These are phyloP conservation scores for Apiospora malaysiana DNA, from an alignment of 2,329 filamentous ascomycete genomes.

Conservation along the genomic window DNA sequence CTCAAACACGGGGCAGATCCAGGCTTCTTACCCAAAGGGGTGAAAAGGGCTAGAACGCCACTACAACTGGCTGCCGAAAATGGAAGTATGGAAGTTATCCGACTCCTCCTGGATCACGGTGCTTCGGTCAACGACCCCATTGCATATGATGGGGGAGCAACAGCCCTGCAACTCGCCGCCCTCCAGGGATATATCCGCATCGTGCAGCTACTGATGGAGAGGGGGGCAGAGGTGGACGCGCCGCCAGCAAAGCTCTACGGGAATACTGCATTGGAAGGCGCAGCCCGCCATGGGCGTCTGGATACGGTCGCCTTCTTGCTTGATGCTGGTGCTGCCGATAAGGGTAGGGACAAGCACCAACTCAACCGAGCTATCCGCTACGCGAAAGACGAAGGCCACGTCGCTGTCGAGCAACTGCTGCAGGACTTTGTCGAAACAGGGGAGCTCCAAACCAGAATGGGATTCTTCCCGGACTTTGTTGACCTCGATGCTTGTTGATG, in stretches of 20 bases:
- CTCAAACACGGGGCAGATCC: neutral
- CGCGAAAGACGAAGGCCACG: neutral
- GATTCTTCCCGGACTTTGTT: neutral
- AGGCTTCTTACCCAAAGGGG: neutral
- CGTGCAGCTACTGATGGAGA: neutral
- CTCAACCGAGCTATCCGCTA: neutral
- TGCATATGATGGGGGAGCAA: neutral
- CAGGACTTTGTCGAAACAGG: neutral
- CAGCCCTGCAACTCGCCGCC: neutral
- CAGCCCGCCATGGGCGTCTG: neutral
- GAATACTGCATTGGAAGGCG: neutral
- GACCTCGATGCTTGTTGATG: neutral
- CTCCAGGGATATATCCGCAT: neutral
- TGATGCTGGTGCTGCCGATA: neutral
- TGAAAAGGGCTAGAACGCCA: neutral
- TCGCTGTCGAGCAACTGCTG: neutral
- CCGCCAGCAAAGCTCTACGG: neutral
- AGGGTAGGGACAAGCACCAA: neutral
- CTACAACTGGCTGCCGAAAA: neutral
- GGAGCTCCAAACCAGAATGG: neutral
- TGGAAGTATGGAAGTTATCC: neutral
- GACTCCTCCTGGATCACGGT: neutral
- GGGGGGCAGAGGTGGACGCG: neutral
- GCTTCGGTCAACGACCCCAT: neutral
- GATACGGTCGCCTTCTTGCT: neutral